phyloP scores from a whole-genome alignment of 352 stramenopile genomes.

The Pythium brachiatum region DNA sequence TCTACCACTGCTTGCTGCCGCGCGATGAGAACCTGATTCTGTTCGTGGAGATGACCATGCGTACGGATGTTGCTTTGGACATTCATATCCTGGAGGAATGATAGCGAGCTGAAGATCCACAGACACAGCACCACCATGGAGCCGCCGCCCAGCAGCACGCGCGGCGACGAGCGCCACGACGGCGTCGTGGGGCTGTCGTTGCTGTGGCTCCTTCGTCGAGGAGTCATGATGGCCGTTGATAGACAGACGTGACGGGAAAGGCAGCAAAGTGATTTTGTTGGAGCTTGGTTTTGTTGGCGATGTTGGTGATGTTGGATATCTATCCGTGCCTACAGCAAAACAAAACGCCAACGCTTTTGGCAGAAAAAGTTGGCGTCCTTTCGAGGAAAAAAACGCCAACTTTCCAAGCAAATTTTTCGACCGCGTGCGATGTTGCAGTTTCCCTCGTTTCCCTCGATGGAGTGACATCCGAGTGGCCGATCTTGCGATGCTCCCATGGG shows the following conservation, averaged over 20 bases:
- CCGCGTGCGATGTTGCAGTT: neutral
- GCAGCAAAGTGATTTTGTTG: slow-evolving; percentile 6
- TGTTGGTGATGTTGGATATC: slow-evolving; percentile 2
- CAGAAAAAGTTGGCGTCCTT: neutral
- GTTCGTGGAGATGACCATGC: neutral
- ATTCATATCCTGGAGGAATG: slow-evolving; percentile 15
- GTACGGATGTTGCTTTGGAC: neutral
- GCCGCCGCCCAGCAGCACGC: neutral
- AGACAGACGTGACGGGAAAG: neutral
- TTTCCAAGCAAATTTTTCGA: neutral
- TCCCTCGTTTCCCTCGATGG: slow-evolving; percentile 5
- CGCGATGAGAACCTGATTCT: neutral
- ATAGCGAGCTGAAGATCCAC: slow-evolving; percentile 17
- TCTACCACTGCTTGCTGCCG: neutral
- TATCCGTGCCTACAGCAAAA: too few species aligned
- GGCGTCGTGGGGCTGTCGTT: neutral
- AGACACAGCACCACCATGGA: slow-evolving; percentile 4
- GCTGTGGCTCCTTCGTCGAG: slow-evolving; percentile 13
- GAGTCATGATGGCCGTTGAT: neutral
- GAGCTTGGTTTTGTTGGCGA: slow-evolving; percentile 1
- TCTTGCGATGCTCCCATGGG: neutral
- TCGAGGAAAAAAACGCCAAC: slow-evolving; percentile 1
- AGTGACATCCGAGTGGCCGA: neutral
- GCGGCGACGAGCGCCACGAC: neutral
- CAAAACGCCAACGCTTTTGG: neutral